Evolutionary conservation across 2,329 filamentous ascomycete species (phyloP).

Genomic region (Curvularia spicifera): DNA sequence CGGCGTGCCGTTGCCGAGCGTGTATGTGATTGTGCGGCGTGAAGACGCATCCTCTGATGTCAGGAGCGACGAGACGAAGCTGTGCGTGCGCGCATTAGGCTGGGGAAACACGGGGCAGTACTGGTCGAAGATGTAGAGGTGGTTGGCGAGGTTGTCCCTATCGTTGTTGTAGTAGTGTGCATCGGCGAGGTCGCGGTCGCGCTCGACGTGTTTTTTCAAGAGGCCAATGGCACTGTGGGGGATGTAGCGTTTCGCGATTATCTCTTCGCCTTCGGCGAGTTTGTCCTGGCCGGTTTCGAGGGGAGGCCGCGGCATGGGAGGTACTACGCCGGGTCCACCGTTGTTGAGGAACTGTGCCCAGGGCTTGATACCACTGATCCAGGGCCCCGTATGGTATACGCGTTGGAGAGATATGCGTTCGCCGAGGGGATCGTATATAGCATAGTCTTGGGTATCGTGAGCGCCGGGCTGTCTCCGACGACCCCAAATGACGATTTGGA

Average conservation of each 20-base stretch:
- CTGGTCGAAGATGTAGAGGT: constrained; percentile 10
- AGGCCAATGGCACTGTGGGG: constrained; percentile 36
- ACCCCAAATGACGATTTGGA: constrained; percentile 14
- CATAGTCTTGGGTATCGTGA: neutral
- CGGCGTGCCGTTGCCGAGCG: constrained; percentile 23
- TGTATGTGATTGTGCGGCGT: constrained; percentile 6
- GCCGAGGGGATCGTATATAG: constrained; percentile 21
- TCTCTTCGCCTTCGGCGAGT: no score
- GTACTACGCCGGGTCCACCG: constrained; percentile 27
- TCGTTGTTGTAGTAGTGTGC: neutral
- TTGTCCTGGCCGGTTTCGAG: no score
- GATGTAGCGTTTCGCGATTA: constrained; percentile 15
- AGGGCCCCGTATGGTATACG: constrained; percentile 21
- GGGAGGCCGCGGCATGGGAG: neutral
- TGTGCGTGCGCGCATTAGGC: neutral
- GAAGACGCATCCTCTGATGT: neutral
- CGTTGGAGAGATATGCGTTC: constrained; percentile 1
- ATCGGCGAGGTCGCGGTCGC: constrained; percentile 11
- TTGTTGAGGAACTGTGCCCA: constrained; percentile 40
- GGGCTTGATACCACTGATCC: constrained; percentile 30
- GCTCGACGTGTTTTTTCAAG: constrained; percentile 29
- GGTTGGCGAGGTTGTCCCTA: no score
- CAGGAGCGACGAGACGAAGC: neutral
- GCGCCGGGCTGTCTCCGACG: neutral
- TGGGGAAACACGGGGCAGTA: neutral